These are phyloP conservation scores for Ganoderma resinaceum DNA, from an alignment of 1,284 basidiomycete genomes.

Conservation along the genomic window DNA sequence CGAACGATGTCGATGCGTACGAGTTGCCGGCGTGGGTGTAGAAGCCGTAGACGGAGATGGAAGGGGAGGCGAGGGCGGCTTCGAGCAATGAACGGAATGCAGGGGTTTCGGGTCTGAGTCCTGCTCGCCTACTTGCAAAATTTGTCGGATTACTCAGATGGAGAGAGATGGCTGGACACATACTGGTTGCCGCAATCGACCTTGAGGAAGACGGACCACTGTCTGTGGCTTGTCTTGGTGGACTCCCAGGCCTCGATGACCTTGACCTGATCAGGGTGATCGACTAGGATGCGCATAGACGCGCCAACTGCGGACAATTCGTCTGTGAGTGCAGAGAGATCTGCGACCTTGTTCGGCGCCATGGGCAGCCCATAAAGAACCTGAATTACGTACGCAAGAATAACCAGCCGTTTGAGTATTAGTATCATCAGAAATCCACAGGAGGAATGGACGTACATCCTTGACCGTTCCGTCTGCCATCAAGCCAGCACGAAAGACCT, in stretches of 20 bases:
- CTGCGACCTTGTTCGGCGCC: slow-evolving; percentile 73
- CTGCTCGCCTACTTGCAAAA: slow-evolving; percentile 72
- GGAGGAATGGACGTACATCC: slow-evolving; percentile 60
- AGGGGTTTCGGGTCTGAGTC: slow-evolving; percentile 62
- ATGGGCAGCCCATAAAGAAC: slow-evolving; percentile 84
- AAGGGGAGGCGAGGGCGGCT: slow-evolving; percentile 57
- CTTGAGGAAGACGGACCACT: slow-evolving; percentile 84
- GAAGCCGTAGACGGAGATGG: slow-evolving; percentile 79
- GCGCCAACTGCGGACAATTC: slow-evolving; percentile 60
- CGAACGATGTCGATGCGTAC: slow-evolving; percentile 72
- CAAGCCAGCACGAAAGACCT: slow-evolving; percentile 72
- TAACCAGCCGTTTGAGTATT: background rate
- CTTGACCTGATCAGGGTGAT: slow-evolving; percentile 76
- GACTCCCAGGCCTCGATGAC: slow-evolving; percentile 67
- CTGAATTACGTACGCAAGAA: slow-evolving; percentile 46
- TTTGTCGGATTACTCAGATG: slow-evolving; percentile 8
- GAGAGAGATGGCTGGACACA: slow-evolving; percentile 36
- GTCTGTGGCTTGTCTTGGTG: slow-evolving; percentile 45
- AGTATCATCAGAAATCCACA: background rate
- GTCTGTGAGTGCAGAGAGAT: slow-evolving; percentile 68
- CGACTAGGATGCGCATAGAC: slow-evolving; percentile 73
- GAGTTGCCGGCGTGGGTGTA: slow-evolving; percentile 84
- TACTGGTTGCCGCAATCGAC: slow-evolving; percentile 82
- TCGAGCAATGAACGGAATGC: slow-evolving; percentile 65
- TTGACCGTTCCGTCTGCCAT: slow-evolving; percentile 77